Percentiles rank a stretch among this genome's conserved stretches.
Conservation (phyloP, 371 early-diverging fungal species). For the Mucor piriformis region DNA sequence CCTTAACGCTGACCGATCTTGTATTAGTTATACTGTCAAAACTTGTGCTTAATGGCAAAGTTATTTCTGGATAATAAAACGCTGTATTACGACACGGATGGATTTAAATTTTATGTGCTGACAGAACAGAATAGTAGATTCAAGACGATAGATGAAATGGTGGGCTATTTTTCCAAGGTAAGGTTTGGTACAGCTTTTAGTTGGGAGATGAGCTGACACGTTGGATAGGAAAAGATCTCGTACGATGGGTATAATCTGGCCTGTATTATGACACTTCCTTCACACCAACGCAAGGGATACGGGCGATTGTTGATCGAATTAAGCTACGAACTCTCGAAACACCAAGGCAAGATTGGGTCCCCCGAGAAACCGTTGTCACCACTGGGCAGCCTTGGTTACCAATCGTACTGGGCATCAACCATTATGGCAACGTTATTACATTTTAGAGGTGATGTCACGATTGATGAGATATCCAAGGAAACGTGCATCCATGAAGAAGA, state of each 20-base stretch:
- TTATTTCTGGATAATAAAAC: constrained; percentile 98
- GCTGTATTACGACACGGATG: constrained; percentile 97
- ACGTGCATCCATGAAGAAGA: constrained; percentile 48
- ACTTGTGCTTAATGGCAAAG: constrained; percentile 92
- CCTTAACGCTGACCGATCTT: neutral
- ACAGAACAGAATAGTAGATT: constrained; percentile 61
- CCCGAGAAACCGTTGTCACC: constrained; percentile 88
- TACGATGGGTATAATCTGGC: constrained; percentile 86
- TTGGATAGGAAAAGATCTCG: constrained; percentile 76
- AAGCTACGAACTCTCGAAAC: constrained; percentile 90
- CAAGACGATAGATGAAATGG: constrained; percentile 51
- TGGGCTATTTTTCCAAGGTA: constrained; percentile 75
- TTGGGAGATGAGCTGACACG: too few species aligned
- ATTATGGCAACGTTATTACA: constrained; percentile 48
- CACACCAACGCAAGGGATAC: constrained; percentile 86
- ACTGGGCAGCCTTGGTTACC: constrained; percentile 71
- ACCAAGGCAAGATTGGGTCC: constrained; percentile 86
- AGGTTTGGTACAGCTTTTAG: too few species aligned
- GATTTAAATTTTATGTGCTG: constrained; percentile 96
- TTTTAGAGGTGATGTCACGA: constrained; percentile 32
- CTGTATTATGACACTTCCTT: constrained; percentile 85
- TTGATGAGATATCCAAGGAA: constrained; percentile 33
- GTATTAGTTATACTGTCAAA: constrained; percentile 88
- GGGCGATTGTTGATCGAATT: constrained; percentile 88
- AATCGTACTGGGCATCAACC: constrained; percentile 75